phyloP scores from a whole-genome alignment of 768 basidiomycete genomes.

The Scleroderma citrinum region DNA sequence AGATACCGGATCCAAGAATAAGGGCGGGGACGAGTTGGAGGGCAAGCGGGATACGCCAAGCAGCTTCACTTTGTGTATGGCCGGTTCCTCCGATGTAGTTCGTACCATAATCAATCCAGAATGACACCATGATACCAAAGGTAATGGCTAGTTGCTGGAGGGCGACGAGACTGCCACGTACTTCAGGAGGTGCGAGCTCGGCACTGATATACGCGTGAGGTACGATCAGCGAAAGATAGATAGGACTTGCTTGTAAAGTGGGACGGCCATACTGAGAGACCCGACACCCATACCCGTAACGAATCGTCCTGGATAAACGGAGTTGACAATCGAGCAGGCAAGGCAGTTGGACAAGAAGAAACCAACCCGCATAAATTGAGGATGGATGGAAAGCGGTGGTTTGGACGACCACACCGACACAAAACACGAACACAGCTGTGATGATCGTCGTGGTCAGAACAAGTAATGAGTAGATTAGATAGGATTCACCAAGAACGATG shows the following conservation, averaged over 20 bases:
- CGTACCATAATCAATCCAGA: conserved; percentile 47
- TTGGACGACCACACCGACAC: conserved; percentile 71
- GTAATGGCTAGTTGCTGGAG: conserved; percentile 81
- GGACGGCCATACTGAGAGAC: conserved; percentile 77
- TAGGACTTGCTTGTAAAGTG: conserved; percentile 54
- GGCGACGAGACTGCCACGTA: conserved; percentile 74
- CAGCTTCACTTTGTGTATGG: conserved; percentile 51
- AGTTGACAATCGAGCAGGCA: neutral
- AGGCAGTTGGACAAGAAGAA: neutral
- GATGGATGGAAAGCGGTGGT: conserved; percentile 49
- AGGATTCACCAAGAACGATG: conserved; percentile 46
- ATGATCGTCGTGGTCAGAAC: conserved; percentile 9
- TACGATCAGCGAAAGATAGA: neutral
- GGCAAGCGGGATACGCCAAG: conserved; percentile 72
- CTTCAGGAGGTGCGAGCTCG: conserved; percentile 71
- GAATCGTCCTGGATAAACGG: conserved; percentile 46
- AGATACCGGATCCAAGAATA: conserved; percentile 60
- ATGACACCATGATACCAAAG: conserved; percentile 66
- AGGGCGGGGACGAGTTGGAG: conserved; percentile 72
- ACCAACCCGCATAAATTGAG: conserved; percentile 60
- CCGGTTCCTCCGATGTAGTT: conserved; percentile 70
- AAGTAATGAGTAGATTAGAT: conserved; percentile 1
- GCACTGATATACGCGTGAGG: conserved; percentile 19
- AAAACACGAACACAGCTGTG: conserved; percentile 53
- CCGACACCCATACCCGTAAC: conserved; percentile 79